A percentile compares a stretch with the other conserved stretches of the same genome.
Conservation (phyloP, 768 basidiomycete species). For the Boletus eberwhitei region DNA sequence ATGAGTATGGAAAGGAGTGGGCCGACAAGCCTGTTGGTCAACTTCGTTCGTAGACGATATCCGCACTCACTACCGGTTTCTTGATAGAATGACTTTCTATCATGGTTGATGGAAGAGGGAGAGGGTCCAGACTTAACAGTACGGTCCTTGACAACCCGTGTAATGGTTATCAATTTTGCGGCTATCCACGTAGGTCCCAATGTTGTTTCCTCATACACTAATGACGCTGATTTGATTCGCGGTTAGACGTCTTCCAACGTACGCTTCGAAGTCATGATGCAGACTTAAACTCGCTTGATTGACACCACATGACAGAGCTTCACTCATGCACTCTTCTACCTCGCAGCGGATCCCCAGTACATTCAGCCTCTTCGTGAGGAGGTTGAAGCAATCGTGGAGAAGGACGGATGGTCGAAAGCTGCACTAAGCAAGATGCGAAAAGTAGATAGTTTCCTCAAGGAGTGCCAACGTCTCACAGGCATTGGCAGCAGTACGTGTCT, state of each 20-base stretch:
- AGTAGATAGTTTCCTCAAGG: conserved; percentile 37
- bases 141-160: conserved; percentile 15
- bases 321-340: no score
- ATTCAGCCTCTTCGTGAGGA: no score
- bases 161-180: not conserved
- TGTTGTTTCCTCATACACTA: not conserved
- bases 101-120: conserved; percentile 32
- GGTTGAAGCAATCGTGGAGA: not conserved
- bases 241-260: not conserved
- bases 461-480: conserved; percentile 6
- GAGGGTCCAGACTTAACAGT: conserved; percentile 9
- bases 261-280: no score
- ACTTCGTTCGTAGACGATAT: not conserved
- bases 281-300: no score
- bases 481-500: conserved; percentile 21
- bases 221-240: not conserved
- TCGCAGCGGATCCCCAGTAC: no score
- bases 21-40: conserved; percentile 28
- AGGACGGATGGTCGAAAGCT: conserved; percentile 2
- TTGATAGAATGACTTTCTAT: conserved; percentile 29
- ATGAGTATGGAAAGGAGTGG: conserved; percentile 26
- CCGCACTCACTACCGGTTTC: not conserved
- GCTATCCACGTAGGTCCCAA: not conserved
- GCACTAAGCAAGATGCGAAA: conserved; percentile 30
- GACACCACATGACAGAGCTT: no score